Evolutionary conservation across 208 protist species (phyloP).

Genomic region (Novymonas esmeraldas): DNA sequence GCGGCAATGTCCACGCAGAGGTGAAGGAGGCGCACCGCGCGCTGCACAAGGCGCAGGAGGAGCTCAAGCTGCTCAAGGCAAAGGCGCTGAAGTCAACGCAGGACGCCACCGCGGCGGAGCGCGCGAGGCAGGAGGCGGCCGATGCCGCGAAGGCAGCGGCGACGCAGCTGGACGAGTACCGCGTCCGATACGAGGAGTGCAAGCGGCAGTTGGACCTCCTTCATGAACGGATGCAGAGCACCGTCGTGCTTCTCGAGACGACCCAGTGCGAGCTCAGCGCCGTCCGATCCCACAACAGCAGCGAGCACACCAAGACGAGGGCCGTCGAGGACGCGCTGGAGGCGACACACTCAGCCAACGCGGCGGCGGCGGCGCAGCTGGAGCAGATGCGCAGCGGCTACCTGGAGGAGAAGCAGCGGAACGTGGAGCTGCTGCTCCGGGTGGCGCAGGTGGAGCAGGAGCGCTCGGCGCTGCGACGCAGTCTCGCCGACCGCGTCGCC

Average conservation of each 20-base stretch:
- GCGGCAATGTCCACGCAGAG: not conserved
- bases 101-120: slow-evolving; percentile 25
- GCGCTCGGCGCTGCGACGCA: slow-evolving; percentile 37
- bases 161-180: slow-evolving; percentile 40
- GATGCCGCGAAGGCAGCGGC: slow-evolving; percentile 18
- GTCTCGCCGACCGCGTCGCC: slow-evolving; percentile 21
- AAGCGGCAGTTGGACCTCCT: slow-evolving; percentile 33
- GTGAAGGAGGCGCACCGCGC: slow-evolving; percentile 7
- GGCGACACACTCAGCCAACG: slow-evolving; percentile 9
- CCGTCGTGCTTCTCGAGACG: slow-evolving; percentile 46
- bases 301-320: slow-evolving; percentile 31
- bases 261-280: slow-evolving; percentile 54
- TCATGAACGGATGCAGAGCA: slow-evolving; percentile 49
- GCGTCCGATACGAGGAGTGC: slow-evolving; percentile 40
- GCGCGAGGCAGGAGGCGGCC: slow-evolving; percentile 25
- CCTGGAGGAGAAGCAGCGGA: slow-evolving; percentile 75
- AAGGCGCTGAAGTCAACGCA: slow-evolving; percentile 21
- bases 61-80: slow-evolving; percentile 33
- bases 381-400: slow-evolving; percentile 55
- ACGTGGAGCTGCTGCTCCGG: slow-evolving; percentile 70
- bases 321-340: slow-evolving; percentile 38
- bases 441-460: slow-evolving; percentile 58
- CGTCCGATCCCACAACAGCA: slow-evolving; percentile 24
- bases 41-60: slow-evolving; percentile 18
- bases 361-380: slow-evolving; percentile 38